A percentile compares a stretch with the other conserved stretches of the same genome.
Conservation (phyloP, 805 yeast species). For the Saturnispora bothae region DNA sequence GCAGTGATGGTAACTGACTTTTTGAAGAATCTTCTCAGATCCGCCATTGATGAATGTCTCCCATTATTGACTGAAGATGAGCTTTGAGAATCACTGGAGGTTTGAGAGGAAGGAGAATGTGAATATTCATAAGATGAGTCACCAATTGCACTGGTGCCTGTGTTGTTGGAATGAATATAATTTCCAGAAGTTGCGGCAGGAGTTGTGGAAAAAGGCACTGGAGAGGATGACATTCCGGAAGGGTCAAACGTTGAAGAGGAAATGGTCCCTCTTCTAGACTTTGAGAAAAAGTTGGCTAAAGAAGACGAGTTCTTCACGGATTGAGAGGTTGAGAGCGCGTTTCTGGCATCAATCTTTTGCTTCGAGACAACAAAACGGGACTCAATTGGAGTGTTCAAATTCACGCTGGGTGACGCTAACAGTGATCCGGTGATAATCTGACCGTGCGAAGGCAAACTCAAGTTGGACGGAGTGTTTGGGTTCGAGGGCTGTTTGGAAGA, state of each 20-base stretch:
- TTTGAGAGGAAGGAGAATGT: constrained; percentile 25
- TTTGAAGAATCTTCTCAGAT: constrained; percentile 63
- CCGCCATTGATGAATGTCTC: constrained; percentile 72
- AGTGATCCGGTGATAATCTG: constrained; percentile 51
- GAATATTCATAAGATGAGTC: constrained; percentile 6
- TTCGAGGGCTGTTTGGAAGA: constrained; percentile 29
- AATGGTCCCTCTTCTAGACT: constrained; percentile 31
- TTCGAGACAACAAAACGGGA: constrained; percentile 78
- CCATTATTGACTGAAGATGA: constrained; percentile 27
- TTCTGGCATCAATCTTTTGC: constrained; percentile 47
- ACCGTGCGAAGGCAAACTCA: constrained; percentile 44
- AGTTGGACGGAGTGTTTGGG: constrained; percentile 11
- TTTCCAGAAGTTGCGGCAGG: constrained; percentile 1
- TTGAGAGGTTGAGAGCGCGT: constrained; percentile 14
- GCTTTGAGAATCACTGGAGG: constrained; percentile 20
- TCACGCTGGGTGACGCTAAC: constrained; percentile 61
- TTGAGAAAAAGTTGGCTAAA: constrained; percentile 40
- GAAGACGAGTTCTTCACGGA: constrained; percentile 34
- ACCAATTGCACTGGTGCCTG: neutral
- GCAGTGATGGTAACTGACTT: constrained; percentile 24
- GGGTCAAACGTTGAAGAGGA: constrained; percentile 11
- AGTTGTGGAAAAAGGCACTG: constrained; percentile 13
- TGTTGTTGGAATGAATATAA: no score
- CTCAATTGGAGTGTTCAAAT: constrained; percentile 52
- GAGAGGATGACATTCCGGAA: constrained; percentile 21